phyloP scores from a whole-genome alignment of 2,329 filamentous ascomycete species.

The Erysiphe pulchra region DNA sequence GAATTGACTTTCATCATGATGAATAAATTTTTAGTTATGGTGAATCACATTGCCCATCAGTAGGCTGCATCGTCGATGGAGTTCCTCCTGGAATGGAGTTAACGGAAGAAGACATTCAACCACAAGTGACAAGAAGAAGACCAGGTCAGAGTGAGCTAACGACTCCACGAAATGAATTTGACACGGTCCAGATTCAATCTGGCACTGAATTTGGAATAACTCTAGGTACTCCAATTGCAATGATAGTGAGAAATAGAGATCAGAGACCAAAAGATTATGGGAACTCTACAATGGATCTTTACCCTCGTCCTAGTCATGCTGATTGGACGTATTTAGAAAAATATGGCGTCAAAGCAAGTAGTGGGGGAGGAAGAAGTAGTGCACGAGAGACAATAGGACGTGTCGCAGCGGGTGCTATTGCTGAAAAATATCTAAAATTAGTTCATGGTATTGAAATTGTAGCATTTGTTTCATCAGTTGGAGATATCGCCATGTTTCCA shows the following conservation, averaged over 20 bases:
- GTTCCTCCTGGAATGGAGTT: slow-evolving; percentile 71
- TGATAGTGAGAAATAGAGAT: slow-evolving; percentile 78
- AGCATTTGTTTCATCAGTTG: slow-evolving; percentile 70
- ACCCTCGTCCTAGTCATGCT: slow-evolving; percentile 75
- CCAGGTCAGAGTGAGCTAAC: slow-evolving; percentile 78
- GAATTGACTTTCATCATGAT: not conserved
- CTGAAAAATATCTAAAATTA: slow-evolving; percentile 69
- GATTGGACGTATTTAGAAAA: slow-evolving; percentile 96
- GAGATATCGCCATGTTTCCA: slow-evolving; percentile 52
- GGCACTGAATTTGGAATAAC: slow-evolving; percentile 79
- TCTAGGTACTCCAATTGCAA: slow-evolving; percentile 68
- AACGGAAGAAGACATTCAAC: slow-evolving; percentile 71
- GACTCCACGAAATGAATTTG: slow-evolving; percentile 80
- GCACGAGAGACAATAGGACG: slow-evolving; percentile 89
- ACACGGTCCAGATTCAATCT: slow-evolving; percentile 74
- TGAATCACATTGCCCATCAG: slow-evolving; percentile 75
- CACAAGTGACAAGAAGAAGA: slow-evolving; percentile 72
- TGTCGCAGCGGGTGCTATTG: slow-evolving; percentile 75
- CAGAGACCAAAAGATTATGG: slow-evolving; percentile 84
- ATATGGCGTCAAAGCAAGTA: slow-evolving; percentile 81
- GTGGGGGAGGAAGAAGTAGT: slow-evolving; percentile 68
- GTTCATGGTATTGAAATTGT: slow-evolving; percentile 76
- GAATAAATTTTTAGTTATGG: slow-evolving; percentile 24
- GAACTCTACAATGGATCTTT: slow-evolving; percentile 68
- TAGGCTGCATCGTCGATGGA: slow-evolving; percentile 87